Base-by-base conservation (phyloP, 2,329 filamentous ascomycete species). In the Metarhizium sp. region DNA sequence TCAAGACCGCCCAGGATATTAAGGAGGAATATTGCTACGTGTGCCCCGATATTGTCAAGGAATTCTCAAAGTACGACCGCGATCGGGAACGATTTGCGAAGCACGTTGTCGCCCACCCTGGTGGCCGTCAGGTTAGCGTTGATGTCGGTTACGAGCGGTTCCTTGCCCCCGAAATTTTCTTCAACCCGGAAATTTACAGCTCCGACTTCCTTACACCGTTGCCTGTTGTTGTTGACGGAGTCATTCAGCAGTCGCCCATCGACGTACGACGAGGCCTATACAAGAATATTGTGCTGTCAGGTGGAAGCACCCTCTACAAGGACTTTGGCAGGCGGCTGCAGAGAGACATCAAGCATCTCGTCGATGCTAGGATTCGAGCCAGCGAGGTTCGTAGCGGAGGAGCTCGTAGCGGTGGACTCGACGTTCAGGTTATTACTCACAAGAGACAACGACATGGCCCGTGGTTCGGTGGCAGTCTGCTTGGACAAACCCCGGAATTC, bases 1-100 rank as follows among this genome's bases (percentile, higher is more conserved):
- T 99, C 61, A 96, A 97, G 80, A 97, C 92, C 7, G 94, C 94
- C 1, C 94, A 97, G 73, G 89, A 91, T 70, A 96, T 99, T 73
- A 99, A 99, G 78, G 94, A 99, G 73, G 90, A 96, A 70, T 92
- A 95, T 78, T 97, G 94, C 73, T 99, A 99, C 66, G 94, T 99
- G 45, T 96, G 88, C 71, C 94, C 95, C 16, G 94, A 99, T 71
- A 97, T 99, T 59, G 94, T 99, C 67, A 99, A 97, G 79, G 94
- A 99, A 69, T 99, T 97, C 68, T 84, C 88, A 57, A 87, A 90
- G 62, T 99, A 92, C 76, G 94, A 99, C 72, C 86, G 88, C 54
- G 95, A 99, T 70, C 88, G 90, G 57, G 90, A 90, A 64, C 85
- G 91, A 50, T 96, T 99, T 75, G 80, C 87, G 64, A 90, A 96